These are phyloP conservation scores for Cercospora zeae-maydis DNA, from an alignment of 2,329 filamentous ascomycete genomes.

Conservation along the genomic window DNA sequence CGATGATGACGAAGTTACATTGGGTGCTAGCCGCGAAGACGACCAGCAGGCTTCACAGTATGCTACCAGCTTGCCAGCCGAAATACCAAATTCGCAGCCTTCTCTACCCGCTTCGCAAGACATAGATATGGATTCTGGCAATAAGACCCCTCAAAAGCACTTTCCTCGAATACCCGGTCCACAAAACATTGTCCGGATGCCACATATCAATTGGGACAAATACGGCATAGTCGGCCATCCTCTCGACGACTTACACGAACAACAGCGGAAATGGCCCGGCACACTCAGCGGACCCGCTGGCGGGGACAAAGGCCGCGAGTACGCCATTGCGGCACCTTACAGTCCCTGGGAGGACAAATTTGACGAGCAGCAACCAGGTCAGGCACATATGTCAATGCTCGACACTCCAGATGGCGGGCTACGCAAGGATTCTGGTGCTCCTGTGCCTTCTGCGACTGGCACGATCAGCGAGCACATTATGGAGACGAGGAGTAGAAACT, in stretches of 20 bases:
- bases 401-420: not conserved
- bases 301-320: conserved; percentile 40
- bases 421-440: conserved; percentile 26
- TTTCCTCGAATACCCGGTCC: conserved; percentile 69
- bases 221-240: conserved; percentile 86
- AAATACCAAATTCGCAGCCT: conserved; percentile 29
- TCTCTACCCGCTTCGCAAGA: not conserved
- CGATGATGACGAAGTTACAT: conserved; percentile 28
- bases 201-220: conserved; percentile 90
- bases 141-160: not conserved
- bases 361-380: conserved; percentile 14
- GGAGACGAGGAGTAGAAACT: conserved; percentile 29
- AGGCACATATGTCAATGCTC: not conserved
- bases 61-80: conserved; percentile 9
- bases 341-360: conserved; percentile 54
- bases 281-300: conserved; percentile 17
- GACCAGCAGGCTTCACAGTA: conserved; percentile 20
- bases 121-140: not conserved
- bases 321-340: conserved; percentile 57
- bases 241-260: conserved; percentile 77
- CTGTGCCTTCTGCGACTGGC: conserved; percentile 20
- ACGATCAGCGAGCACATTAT: conserved; percentile 31
- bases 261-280: conserved; percentile 65
- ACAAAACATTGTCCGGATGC: conserved; percentile 80
- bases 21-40: conserved; percentile 35